Evolutionary conservation across 73 alveolate species (phyloP), one percentile per base, ranked within the genome.

Genomic region (Vitrella brassicaformis): DNA sequence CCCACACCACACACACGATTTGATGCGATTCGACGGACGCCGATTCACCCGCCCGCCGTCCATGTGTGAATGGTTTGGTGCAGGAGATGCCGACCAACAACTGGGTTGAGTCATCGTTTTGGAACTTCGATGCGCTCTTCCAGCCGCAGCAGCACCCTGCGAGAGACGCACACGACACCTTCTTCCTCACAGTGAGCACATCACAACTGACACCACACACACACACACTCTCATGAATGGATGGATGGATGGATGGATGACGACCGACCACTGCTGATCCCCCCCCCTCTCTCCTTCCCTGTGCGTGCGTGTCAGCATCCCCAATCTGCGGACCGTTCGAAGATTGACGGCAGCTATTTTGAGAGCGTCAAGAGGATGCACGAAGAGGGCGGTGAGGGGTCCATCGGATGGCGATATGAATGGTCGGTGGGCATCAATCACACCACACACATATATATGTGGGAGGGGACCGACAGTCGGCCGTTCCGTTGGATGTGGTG

Each of bases 121-220:
- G 99, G 99, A 97, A 97, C 94, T 97, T 97, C 91, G 99, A 97
- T 75, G 89, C 99, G 19, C 91, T 97, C 65, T 97, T 95, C 93
- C 97, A 97, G 85, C 99, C 99, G 25, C 98, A 97, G 84, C 93
- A 94, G 86, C 99, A 94, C 73, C 99, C 99, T 19, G 98, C 99
- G 0, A 85, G 99, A 74, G 99, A 97, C 81, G 96, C 96, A 47
- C 99, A 97, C 78, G 99, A 97, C 86, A 97, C 99, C 27, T 97
- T 97, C 94, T 97, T 97, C 94, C 81, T 96, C 67, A 92, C 91
- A 39, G 78, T n/a, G n/a, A n/a, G n/a, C n/a, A n/a, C n/a, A n/a
- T n/a, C n/a, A n/a, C n/a, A n/a, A n/a, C n/a, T n/a, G n/a, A n/a
- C n/a, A n/a, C n/a, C n/a, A n/a, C n/a, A n/a, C n/a, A n/a, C n/a